These are phyloP conservation scores for Phytophthora hybrid DNA, from an alignment of 352 stramenopile species.

Conservation along the genomic window DNA sequence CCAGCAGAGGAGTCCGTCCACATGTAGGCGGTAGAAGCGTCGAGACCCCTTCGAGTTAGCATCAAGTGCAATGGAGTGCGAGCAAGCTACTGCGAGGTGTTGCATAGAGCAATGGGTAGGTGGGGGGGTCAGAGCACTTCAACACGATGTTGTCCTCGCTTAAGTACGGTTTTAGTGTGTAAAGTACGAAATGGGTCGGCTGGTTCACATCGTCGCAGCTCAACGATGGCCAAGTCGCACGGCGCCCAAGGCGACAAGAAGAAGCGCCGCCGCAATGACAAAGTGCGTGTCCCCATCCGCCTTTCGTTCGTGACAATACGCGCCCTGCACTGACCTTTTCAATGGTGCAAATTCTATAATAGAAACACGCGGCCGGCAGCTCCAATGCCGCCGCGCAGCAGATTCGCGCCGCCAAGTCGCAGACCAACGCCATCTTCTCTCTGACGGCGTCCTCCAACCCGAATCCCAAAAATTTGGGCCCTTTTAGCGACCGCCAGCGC, in stretches of 20 bases:
- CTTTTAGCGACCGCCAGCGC: conserved; percentile 76
- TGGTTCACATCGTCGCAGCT: conserved; percentile 20
- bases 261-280: conserved; percentile 38
- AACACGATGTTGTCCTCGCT: conserved; percentile 10
- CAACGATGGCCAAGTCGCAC: conserved; percentile 31
- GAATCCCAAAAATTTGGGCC: conserved; percentile 83
- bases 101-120: too few species aligned
- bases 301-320: not conserved
- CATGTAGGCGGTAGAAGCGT: not conserved
- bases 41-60: not conserved
- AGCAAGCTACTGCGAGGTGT: too few species aligned
- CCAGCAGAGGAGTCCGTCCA: not conserved
- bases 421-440: conserved; percentile 76
- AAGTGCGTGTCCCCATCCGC: conserved; percentile 23
- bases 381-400: conserved; percentile 29
- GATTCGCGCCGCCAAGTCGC: conserved; percentile 55
- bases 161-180: conserved; percentile 1
- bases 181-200: conserved; percentile 23
- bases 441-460: conserved; percentile 79
- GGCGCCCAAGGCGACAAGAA: conserved; percentile 29
- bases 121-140: not conserved
- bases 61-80: not conserved
- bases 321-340: not conserved
- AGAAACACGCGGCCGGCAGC: conserved; percentile 32
- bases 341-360: not conserved